Evolutionary conservation across 441 rosid species (phyloP).

Genomic region (Arabidopsis lyrata): DNA sequence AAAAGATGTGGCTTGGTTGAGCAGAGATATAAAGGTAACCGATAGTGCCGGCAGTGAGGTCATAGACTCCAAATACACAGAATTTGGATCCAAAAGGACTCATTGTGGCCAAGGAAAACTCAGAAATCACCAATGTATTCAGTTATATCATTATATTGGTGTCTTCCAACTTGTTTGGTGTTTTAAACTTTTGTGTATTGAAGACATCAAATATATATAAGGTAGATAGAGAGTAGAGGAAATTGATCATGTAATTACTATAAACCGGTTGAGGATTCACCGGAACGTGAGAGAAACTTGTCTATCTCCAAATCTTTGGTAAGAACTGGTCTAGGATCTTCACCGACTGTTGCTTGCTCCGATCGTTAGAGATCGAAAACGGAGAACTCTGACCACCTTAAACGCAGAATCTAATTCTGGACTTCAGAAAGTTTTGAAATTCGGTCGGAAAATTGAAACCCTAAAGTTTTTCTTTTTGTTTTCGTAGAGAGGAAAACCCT

Average conservation of each 20-base stretch:
- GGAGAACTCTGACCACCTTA: not conserved
- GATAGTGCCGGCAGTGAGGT: no score
- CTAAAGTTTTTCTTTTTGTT: not conserved
- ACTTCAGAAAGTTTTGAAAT: not conserved
- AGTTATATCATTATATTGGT: no score
- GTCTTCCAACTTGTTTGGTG: no score
- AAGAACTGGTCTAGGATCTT: slow-evolving; percentile 6
- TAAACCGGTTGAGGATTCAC: not conserved
- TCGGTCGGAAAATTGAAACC: not conserved
- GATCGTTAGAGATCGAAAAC: not conserved
- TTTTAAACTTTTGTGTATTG: no score
- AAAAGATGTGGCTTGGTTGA: no score
- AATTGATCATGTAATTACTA: not conserved
- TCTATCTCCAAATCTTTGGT: not conserved
- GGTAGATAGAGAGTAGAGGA: not conserved
- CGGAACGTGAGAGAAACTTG: slow-evolving; percentile 4
- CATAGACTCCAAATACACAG: no score
- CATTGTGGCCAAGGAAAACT: no score
- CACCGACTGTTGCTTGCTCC: not conserved
- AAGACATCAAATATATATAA: not conserved
- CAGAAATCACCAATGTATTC: no score
- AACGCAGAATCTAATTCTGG: not conserved
- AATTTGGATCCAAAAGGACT: no score
- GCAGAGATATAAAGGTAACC: no score
- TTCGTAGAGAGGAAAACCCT: not conserved